Base-by-base conservation (phyloP, 73 alveolate genomes). In the Stentor roeselii region DNA sequence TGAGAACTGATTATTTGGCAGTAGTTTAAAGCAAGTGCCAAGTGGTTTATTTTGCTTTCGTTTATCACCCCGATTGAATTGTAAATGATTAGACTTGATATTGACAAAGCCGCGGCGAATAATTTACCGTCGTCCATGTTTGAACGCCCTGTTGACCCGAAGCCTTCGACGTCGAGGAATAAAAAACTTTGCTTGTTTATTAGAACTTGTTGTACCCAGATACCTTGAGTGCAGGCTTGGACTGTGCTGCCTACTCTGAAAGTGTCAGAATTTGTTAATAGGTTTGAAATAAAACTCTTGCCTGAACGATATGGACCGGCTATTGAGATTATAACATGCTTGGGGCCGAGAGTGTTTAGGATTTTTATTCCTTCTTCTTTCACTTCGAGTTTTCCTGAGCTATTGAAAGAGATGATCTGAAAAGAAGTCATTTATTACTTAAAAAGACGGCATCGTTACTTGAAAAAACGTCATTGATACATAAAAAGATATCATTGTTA, bases 291-390 rank as follows among this genome's bases (percentile, higher is more conserved):
- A 78, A 92, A 94, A 36, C 96, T 88, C 83, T 94, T 94, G 74
- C 98, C 98, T 76, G 98, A 91, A 89, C 99, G 93, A 83, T 96
- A 96, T 82, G 90, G 89, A 3, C 99, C 99, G 50, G 95, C 98
- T 58, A 96, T 91, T 32, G 98, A 89, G 39, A 96, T 91, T 50
- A 50, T 50, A n/a, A n/a, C n/a, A n/a, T n/a, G n/a, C n/a, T n/a
- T n/a, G n/a, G n/a, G n/a, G n/a, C n/a, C n/a, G n/a, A n/a, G n/a
- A n/a, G n/a, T n/a, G n/a, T n/a, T n/a, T n/a, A n/a, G n/a, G n/a
- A n/a, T n/a, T n/a, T n/a, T n/a, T n/a, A n/a, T n/a, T n/a, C n/a
- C n/a, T n/a, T n/a, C n/a, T n/a, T n/a, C n/a, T n/a, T n/a, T n/a
- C n/a, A n/a, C n/a, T n/a, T n/a, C n/a, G n/a, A n/a, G n/a, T n/a